A percentile compares a stretch with the other conserved stretches of the same genome.
These are phyloP conservation scores for Isatis lusitanica DNA, from an alignment of 441 rosid genomes.

Conservation along the genomic window DNA sequence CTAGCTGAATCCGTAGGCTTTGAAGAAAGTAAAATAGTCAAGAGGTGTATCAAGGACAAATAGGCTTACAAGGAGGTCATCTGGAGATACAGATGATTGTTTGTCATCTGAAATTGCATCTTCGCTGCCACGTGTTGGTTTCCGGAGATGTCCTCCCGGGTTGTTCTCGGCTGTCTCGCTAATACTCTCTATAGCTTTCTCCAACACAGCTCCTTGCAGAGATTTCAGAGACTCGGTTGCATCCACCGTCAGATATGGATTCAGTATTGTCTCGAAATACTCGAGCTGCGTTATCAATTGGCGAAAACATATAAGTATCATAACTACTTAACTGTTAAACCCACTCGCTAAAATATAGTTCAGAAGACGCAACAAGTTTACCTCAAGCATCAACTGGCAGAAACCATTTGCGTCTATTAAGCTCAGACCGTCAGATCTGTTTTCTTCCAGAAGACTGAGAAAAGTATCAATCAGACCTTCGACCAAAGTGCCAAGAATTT, in stretches of 20 bases:
- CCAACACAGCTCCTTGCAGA: constrained; percentile 73
- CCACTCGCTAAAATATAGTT: constrained; percentile 2
- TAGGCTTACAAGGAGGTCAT: constrained; percentile 74
- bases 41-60: not conserved
- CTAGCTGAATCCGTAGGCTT: constrained; percentile 5
- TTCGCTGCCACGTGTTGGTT: constrained; percentile 87
- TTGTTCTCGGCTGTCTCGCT: constrained; percentile 62
- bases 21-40: not conserved
- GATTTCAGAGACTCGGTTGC: constrained; percentile 79
- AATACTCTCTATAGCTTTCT: constrained; percentile 74
- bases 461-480: constrained; percentile 89
- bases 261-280: constrained; percentile 80
- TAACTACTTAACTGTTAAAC: not conserved
- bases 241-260: constrained; percentile 68
- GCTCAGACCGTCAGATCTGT: constrained; percentile 55
- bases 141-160: constrained; percentile 57
- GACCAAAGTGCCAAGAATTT: constrained; percentile 81
- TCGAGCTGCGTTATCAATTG: constrained; percentile 66
- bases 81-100: constrained; percentile 68
- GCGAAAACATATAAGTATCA: constrained; percentile 23
- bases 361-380: constrained; percentile 31
- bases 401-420: constrained; percentile 84
- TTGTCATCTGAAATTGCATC: constrained; percentile 74
- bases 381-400: constrained; percentile 94
- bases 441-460: constrained; percentile 69